Base-by-base conservation (phyloP, 129 eudicot genomes). In the Tagetes patula region DNA sequence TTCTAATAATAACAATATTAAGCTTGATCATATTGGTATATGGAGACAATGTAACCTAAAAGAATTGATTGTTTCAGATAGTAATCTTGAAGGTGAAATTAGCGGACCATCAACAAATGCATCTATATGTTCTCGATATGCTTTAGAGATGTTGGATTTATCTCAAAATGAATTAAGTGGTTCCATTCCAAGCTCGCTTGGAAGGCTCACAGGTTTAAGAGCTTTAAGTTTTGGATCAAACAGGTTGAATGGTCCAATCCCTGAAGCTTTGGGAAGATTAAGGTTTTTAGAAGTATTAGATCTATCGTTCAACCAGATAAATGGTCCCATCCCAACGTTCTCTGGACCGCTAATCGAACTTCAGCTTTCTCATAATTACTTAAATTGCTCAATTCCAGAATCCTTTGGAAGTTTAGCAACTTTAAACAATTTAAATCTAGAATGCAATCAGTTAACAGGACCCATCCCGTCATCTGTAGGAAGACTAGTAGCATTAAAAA, bases 381-480 rank as follows among this genome's bases (percentile, higher is more conserved):
- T 65, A 12, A 8, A 41, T 3, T 43, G 60, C 43, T n/a, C 67
- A 0, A 47, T 72, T 55, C 71, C 75, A 33, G 52, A 8, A 30
- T 47, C 50, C 6, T 31, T 71, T 45, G 52, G 62, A 59, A 60
- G 3, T 2, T 32, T 41, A 40, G 14, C 12, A 8, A 3, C 20
- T 39, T 58, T 76, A 31, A 39, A 4, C 8, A 30, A 67, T n/a
- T 31, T 55, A 39, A 41, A 31, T 38, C 5, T 67, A 40, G 4
- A 46, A 13, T 4, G 0, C 3, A 43, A 67, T 45, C 60, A 14
- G 72, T 47, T 70, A 32, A 63, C 8, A 3, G 56, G 68, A 7
- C 47, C 40, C 63, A 78, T 59, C 30, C 63, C 68, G 2, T 9
- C 70, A 9, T 49, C 71, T 54, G 11, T 76, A 2, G 69, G 71